These are phyloP conservation scores for Cryptosporidium ryanae DNA, from an alignment of 169 alveolate genomes.

Conservation along the genomic window DNA sequence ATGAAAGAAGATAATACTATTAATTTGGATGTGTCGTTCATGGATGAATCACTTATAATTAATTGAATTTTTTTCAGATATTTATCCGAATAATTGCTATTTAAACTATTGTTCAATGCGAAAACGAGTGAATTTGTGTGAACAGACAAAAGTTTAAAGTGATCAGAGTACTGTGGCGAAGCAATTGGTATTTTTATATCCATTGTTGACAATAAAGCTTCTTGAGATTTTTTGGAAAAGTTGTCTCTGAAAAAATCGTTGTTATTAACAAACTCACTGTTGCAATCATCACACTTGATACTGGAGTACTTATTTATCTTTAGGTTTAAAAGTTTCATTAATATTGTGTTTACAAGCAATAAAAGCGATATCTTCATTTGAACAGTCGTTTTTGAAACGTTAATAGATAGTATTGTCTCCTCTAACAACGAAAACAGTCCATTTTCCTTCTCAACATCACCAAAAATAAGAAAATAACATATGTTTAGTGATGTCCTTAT, in stretches of 20 bases:
- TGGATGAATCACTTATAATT: slow-evolving; percentile 8
- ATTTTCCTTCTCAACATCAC: background rate
- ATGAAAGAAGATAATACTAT: slow-evolving; percentile 20
- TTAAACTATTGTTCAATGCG: slow-evolving; percentile 1
- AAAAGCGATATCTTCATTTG: slow-evolving; percentile 28
- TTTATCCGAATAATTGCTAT: slow-evolving; percentile 8
- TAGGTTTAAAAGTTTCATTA: background rate
- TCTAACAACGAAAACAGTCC: slow-evolving; percentile 1
- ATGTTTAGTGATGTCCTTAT: slow-evolving; percentile 27
- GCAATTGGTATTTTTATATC: slow-evolving; percentile 30
- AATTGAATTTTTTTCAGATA: slow-evolving; percentile 18
- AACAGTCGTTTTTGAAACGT: background rate
- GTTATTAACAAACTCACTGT: too few relatives aligned
- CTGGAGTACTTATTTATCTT: background rate
- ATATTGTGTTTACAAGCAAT: background rate
- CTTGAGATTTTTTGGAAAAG: slow-evolving; percentile 14
- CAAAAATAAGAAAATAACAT: slow-evolving; percentile 4
- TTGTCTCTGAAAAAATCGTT: background rate
- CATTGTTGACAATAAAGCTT: slow-evolving; percentile 5
- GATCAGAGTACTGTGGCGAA: slow-evolving; percentile 23
- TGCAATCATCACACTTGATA: too few relatives aligned
- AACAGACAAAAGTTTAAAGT: slow-evolving; percentile 20
- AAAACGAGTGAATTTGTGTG: slow-evolving; percentile 13
- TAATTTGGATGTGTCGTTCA: slow-evolving; percentile 13
- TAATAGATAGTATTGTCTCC: slow-evolving; percentile 19